Conservation (phyloP, 768 basidiomycete genomes). For the Suillus spraguei region DNA sequence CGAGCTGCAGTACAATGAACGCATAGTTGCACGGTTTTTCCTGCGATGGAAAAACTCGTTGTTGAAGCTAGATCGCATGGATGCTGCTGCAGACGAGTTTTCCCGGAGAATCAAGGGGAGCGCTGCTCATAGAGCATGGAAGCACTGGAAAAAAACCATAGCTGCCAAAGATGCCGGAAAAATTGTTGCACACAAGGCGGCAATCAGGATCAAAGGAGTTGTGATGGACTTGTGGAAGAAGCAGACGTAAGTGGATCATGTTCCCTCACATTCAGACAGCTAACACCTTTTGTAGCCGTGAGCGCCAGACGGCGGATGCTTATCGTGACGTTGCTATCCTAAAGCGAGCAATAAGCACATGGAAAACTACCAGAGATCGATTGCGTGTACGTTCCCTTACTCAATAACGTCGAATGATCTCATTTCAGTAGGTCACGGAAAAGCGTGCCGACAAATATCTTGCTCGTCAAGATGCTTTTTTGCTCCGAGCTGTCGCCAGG, state of each 20-base stretch:
- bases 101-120: slow-evolving; percentile 40
- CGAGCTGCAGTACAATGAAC: slow-evolving; percentile 50
- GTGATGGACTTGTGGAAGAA: slow-evolving; percentile 60
- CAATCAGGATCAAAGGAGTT: slow-evolving; percentile 49
- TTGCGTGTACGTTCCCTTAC: slow-evolving; percentile 45
- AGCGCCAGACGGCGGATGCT: slow-evolving; percentile 44
- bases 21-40: slow-evolving; percentile 46
- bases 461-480: slow-evolving; percentile 56
- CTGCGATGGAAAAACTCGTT: slow-evolving; percentile 56
- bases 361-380: slow-evolving; percentile 55
- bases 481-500: slow-evolving; percentile 58
- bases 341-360: slow-evolving; percentile 50
- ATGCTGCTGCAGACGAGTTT: slow-evolving; percentile 53
- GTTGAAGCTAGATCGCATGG: slow-evolving; percentile 43
- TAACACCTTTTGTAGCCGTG: slow-evolving; percentile 39
- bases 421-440: slow-evolving; percentile 51
- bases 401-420: slow-evolving; percentile 10
- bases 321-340: slow-evolving; percentile 45
- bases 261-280: slow-evolving; percentile 8
- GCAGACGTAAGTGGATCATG: slow-evolving; percentile 46
- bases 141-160: slow-evolving; percentile 54
- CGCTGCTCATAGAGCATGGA: slow-evolving; percentile 48
- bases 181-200: slow-evolving; percentile 44
- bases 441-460: slow-evolving; percentile 58
- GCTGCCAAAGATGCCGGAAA: slow-evolving; percentile 49